Evolutionary conservation across 75 land plant genomes (phyloP).

Genomic region (Cupressus sempervirens): DNA sequence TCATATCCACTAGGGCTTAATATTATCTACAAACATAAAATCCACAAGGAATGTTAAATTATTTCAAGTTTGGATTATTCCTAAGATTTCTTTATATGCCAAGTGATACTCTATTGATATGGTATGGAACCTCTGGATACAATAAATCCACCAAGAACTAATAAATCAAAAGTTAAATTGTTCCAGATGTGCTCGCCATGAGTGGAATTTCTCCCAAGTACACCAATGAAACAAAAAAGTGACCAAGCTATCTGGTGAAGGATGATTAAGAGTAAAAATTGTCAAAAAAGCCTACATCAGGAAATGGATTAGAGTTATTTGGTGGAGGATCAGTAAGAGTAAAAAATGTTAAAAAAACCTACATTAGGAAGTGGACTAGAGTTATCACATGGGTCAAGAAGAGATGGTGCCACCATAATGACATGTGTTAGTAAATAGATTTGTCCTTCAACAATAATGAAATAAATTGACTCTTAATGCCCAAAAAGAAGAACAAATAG

Average conservation of each 20-base stretch:
- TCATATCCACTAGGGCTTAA: constrained; percentile 36
- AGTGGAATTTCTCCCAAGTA: constrained; percentile 26
- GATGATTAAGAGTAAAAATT: constrained; percentile 21
- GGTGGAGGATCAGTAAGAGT: too few relatives aligned
- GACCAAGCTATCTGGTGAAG: constrained; percentile 41
- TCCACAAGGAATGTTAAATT: neutral
- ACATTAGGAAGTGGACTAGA: too few relatives aligned
- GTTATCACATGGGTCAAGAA: neutral
- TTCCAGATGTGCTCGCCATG: constrained; percentile 43
- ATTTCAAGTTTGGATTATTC: neutral
- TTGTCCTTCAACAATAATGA: too few relatives aligned
- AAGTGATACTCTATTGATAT: neutral
- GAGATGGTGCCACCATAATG: too few relatives aligned
- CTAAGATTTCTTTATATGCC: neutral
- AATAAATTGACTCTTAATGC: too few relatives aligned
- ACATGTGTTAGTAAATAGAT: too few relatives aligned
- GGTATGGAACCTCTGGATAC: constrained; percentile 24
- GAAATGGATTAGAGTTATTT: neutral
- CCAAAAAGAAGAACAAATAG: too few relatives aligned
- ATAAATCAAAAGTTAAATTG: constrained; percentile 26
- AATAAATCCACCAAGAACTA: constrained; percentile 45
- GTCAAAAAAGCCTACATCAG: constrained; percentile 41
- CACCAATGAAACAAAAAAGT: constrained; percentile 43
- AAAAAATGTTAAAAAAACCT: too few relatives aligned
- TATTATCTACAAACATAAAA: constrained; percentile 12